Evolutionary conservation across 352 stramenopile species (phyloP).

Genomic region (Pythium aquatile): DNA sequence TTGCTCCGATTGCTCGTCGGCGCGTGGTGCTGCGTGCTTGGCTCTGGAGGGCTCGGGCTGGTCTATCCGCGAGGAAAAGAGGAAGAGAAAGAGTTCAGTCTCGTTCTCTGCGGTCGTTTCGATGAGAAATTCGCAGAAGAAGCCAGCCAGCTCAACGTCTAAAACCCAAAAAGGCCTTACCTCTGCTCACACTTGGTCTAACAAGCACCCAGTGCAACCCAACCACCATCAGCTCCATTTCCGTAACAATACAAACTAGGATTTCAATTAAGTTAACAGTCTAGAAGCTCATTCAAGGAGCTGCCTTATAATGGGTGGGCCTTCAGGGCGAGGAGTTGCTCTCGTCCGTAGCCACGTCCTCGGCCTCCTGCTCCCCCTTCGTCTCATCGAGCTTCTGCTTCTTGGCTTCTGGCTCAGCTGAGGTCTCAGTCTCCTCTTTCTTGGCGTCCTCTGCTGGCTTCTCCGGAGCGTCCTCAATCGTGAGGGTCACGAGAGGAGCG

Average conservation of each 20-base stretch:
- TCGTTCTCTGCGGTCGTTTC: neutral
- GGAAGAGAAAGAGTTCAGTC: neutral
- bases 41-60: neutral
- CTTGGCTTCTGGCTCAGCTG: neutral
- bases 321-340: slow-evolving; percentile 10
- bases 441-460: neutral
- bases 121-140: slow-evolving; percentile 3
- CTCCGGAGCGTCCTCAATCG: slow-evolving; percentile 18
- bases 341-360: slow-evolving; percentile 4
- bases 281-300: neutral
- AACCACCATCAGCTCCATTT: neutral
- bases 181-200: neutral
- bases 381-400: neutral
- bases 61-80: neutral
- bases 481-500: slow-evolving; percentile 28
- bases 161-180: neutral
- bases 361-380: slow-evolving; percentile 1
- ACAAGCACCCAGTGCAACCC: neutral
- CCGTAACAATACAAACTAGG: slow-evolving; percentile 4
- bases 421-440: neutral
- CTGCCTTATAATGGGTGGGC: neutral
- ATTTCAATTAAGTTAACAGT: slow-evolving; percentile 13
- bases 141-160: neutral
- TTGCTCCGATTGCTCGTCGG: neutral
- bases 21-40: too few species aligned